These are phyloP conservation scores for Selenicereus undatus DNA, from an alignment of 148 eudicot species.

Conservation along the genomic window DNA sequence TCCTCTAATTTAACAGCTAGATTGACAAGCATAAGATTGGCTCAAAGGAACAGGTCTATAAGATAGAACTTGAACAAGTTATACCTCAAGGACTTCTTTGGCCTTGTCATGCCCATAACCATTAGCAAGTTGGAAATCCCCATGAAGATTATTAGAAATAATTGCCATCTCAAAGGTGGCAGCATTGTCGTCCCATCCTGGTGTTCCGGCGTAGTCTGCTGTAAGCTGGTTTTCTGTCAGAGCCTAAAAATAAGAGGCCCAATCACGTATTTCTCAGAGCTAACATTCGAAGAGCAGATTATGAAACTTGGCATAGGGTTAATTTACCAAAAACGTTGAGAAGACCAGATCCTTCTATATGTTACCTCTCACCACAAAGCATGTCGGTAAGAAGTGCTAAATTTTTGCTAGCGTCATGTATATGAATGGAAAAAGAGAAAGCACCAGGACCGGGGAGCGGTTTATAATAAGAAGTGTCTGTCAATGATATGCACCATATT, in stretches of 20 bases:
- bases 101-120: constrained; percentile 69
- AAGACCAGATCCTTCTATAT: not conserved
- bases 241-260: constrained; percentile 44
- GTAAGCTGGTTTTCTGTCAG: constrained; percentile 50
- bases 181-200: constrained; percentile 82
- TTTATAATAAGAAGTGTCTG: no score
- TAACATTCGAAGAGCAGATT: not conserved
- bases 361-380: not conserved
- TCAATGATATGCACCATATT: not conserved
- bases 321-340: not conserved
- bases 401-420: not conserved
- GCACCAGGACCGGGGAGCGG: no score
- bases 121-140: constrained; percentile 78
- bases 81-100: constrained; percentile 56
- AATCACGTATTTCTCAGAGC: constrained; percentile 17
- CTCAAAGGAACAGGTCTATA: not conserved
- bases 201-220: constrained; percentile 68
- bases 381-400: not conserved
- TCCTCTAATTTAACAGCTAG: no score
- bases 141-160: constrained; percentile 57
- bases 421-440: no score
- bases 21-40: not conserved
- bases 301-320: not conserved
- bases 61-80: not conserved
- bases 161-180: constrained; percentile 77